A percentile compares a stretch with the other conserved stretches of the same genome.
phyloP scores from a whole-genome alignment of 2,329 filamentous ascomycete genomes.

The Penicillium sp. region DNA sequence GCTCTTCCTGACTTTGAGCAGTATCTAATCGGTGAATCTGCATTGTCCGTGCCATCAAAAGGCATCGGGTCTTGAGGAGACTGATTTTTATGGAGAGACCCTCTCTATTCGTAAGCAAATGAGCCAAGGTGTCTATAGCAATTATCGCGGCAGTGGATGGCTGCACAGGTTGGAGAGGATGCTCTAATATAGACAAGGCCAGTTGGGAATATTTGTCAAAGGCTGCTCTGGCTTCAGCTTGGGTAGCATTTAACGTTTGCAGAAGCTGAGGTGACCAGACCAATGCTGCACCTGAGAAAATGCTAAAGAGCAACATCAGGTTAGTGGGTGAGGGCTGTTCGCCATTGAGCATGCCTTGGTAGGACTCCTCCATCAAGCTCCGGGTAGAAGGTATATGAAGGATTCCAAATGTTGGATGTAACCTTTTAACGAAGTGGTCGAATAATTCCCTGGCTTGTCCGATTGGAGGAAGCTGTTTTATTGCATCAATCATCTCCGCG shows the following conservation, averaged over 20 bases:
- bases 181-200: conserved; percentile 17
- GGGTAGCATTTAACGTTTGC: conserved; percentile 14
- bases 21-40: conserved; percentile 20
- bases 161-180: conserved; percentile 9
- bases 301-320: conserved; percentile 17
- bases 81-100: conserved; percentile 17
- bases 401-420: conserved; percentile 19
- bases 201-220: conserved; percentile 14
- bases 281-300: conserved; percentile 19
- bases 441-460: conserved; percentile 17
- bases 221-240: conserved; percentile 12
- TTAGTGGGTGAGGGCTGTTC: conserved; percentile 11
- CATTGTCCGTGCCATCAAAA: conserved; percentile 18
- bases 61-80: conserved; percentile 17
- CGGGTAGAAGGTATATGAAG: conserved; percentile 18
- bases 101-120: conserved; percentile 19
- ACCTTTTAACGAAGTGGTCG: conserved; percentile 11
- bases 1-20: conserved; percentile 11
- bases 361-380: conserved; percentile 12
- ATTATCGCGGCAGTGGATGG: conserved; percentile 19
- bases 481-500: conserved; percentile 2
- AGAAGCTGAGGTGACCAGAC: conserved; percentile 16
- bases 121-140: conserved; percentile 14
- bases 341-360: conserved; percentile 15
- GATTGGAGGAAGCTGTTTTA: conserved; percentile 16